A percentile compares a stretch with the other conserved stretches of the same genome.
phyloP scores from a whole-genome alignment of 345 rosid genomes.

The Aquilaria yunnanensis region DNA sequence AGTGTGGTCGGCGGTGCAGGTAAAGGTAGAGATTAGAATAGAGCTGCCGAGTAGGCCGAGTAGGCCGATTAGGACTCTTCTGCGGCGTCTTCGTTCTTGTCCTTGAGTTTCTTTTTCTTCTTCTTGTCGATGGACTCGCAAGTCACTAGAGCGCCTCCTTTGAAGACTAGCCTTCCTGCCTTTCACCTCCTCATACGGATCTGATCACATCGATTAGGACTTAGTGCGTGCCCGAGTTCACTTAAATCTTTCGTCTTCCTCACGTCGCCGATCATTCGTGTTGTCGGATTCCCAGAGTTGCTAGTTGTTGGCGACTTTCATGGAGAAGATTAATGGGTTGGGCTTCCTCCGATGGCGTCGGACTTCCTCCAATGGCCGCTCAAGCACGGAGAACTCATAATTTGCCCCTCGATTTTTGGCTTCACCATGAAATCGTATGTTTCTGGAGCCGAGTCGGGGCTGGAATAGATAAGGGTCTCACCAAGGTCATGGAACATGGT shows the following conservation, averaged over 20 bases:
- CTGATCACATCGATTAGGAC: constrained; percentile 36
- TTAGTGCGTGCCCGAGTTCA: no score
- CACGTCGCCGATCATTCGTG: no score
- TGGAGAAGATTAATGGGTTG: no score
- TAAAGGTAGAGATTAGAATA: no score
- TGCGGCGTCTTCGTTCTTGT: constrained; percentile 17
- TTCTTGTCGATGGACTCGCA: constrained; percentile 65
- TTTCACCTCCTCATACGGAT: constrained; percentile 62
- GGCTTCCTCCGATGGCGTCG: no score
- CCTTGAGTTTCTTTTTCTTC: constrained; percentile 48
- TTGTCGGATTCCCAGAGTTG: no score
- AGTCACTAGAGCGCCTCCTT: constrained; percentile 64
- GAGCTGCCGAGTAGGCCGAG: no score
- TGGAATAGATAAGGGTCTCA: constrained; percentile 19
- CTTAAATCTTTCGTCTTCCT: no score
- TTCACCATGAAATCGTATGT: constrained; percentile 56
- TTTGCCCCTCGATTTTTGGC: constrained; percentile 66
- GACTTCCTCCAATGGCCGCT: constrained; percentile 83
- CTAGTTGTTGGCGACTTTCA: no score
- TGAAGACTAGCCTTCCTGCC: constrained; percentile 70
- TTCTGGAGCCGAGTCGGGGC: constrained; percentile 55
- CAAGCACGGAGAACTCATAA: constrained; percentile 63
- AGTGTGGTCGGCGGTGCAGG: no score
- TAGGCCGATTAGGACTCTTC: constrained; percentile 13
- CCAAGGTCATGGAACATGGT: constrained; percentile 16